Base-by-base conservation (phyloP, 2,329 filamentous ascomycete species). In the Trichoderma polysporum region DNA sequence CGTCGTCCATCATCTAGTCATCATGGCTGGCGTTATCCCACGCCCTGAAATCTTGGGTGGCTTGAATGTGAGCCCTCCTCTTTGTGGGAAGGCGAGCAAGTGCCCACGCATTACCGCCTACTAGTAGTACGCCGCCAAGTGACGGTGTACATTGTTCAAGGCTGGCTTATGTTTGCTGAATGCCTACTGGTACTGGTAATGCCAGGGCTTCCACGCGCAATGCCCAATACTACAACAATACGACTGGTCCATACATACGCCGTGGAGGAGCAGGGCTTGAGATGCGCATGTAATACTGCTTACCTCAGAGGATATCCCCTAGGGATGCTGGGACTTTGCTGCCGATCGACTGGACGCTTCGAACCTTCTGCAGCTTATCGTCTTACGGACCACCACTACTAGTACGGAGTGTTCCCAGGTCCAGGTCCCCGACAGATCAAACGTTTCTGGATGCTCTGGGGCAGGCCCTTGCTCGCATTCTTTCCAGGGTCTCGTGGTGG, bases 261-360 rank as follows among this genome's bases (percentile, higher is more conserved):
- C 49, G 49, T 45, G 60, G 35, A 54, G 49, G 39, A 41, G 60
- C 60, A 54, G 60, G 35, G 35, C 37, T 56, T 13, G 37, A 37
- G 35, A 37, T 35, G 37, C 60, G 49, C 49, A 54, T 8, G 7
- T 47, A 6, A 39, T 53, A 22, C 33, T 54, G 61, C 61, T 64
- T 56, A 64, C 50, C 50, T 64, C 50, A 56, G 61, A 64, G 29
- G 29, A 31, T 62, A 56, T 35, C 56, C 50, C 61, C 39, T 47
- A 50, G 19, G 37, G 31, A 33, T 31, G 31, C 53, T 39, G 29
- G 22, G 3, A 17, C 35, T 27, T n/a, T 56, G 53, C 53, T 39
- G 50, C n/a, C 31, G 50, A 63, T 64, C 60, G 27, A 64, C 49
- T 64, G 50, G 61, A 27, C 35, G 29, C 61, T 53, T 47, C 49